These are phyloP conservation scores for Hyphopichia buzzinii DNA, from an alignment of 1,139 yeast genomes.

Conservation along the genomic window DNA sequence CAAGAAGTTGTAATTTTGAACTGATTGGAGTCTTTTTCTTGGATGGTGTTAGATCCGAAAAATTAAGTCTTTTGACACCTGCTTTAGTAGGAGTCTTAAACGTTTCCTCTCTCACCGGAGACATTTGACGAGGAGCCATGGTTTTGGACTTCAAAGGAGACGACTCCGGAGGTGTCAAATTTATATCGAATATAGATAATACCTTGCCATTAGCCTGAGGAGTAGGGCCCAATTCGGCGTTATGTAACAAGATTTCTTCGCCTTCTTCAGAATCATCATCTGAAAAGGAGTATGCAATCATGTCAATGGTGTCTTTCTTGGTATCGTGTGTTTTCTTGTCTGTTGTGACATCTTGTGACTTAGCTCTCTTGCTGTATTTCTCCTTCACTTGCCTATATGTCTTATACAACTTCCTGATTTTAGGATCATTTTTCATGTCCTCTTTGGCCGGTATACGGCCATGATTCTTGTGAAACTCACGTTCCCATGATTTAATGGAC, in stretches of 20 bases:
- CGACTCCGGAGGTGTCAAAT: slow-evolving; percentile 46
- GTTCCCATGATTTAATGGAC: slow-evolving; percentile 66
- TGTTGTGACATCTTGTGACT: background rate
- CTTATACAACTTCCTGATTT: slow-evolving; percentile 45
- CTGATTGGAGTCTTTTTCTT: slow-evolving; percentile 7
- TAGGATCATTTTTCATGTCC: slow-evolving; percentile 50
- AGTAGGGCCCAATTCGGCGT: slow-evolving; percentile 64
- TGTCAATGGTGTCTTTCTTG: background rate
- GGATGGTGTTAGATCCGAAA: slow-evolving; percentile 13
- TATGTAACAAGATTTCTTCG: background rate
- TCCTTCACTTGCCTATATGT: slow-evolving; percentile 34
- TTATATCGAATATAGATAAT: slow-evolving; percentile 60
- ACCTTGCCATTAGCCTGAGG: slow-evolving; percentile 74
- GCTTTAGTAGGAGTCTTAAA: slow-evolving; percentile 37
- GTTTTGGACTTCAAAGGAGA: slow-evolving; percentile 30
- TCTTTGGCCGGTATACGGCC: slow-evolving; percentile 51
- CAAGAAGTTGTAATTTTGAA: slow-evolving; percentile 4
- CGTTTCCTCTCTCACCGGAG: slow-evolving; percentile 8
- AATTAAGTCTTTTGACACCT: slow-evolving; percentile 10
- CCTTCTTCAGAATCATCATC: slow-evolving; percentile 4
- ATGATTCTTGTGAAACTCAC: slow-evolving; percentile 37
- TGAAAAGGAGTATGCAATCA: background rate
- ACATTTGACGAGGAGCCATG: background rate
- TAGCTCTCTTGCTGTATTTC: slow-evolving; percentile 1
- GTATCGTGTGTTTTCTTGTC: too few species aligned